Evolutionary conservation across 106 monocot genomes (phyloP).

Genomic region (Dendrobium catenatum): DNA sequence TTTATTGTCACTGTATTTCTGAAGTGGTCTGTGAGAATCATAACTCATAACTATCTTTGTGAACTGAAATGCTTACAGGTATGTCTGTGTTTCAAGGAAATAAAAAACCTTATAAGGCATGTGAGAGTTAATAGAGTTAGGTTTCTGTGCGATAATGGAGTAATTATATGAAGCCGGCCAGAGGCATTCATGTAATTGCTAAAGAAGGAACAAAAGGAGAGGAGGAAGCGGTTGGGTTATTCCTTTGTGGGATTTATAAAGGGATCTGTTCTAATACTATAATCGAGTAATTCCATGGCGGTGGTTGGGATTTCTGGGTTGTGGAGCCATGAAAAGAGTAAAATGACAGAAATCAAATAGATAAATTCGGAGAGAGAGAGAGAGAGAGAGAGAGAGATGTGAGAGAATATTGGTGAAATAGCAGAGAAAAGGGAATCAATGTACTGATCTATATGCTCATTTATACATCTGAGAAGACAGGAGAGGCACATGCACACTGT

Average conservation of each 20-base stretch:
- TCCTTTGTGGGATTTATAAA: slow-evolving; percentile 2
- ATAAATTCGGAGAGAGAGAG: no score
- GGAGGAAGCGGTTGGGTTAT: not conserved
- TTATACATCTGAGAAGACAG: not conserved
- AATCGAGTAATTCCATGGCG: not conserved
- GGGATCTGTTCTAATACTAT: not conserved
- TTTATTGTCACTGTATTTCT: not conserved
- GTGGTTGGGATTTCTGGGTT: not conserved
- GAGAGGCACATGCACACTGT: not conserved
- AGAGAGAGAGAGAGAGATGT: no score
- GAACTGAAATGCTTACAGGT: not conserved
- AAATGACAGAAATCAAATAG: no score
- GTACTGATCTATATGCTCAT: not conserved
- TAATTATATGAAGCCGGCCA: not conserved
- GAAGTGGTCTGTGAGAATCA: not conserved
- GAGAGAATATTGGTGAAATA: no score
- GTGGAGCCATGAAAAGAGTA: no score
- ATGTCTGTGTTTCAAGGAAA: not conserved
- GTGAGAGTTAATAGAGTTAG: no score
- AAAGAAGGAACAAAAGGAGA: no score
- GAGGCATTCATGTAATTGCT: slow-evolving; percentile 2
- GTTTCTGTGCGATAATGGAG: no score
- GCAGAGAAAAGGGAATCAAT: no score
- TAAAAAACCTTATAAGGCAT: not conserved
- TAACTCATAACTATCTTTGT: not conserved